These are phyloP conservation scores for Parathielavia hyrcaniae DNA, from an alignment of 495 filamentous ascomycete species.

Conservation along the genomic window DNA sequence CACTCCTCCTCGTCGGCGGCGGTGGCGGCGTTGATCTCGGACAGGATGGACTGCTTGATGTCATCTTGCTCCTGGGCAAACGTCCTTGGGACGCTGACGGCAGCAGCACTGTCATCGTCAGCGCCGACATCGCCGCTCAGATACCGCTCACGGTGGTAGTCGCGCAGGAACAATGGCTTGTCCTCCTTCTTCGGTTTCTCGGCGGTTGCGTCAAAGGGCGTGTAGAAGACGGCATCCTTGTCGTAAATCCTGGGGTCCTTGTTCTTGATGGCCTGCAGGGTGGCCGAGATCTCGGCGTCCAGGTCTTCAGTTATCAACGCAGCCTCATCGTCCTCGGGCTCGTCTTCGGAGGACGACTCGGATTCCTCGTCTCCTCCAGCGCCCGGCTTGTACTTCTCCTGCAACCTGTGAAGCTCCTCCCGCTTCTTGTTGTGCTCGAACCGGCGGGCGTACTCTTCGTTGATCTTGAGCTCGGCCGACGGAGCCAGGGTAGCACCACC, in stretches of 20 bases:
- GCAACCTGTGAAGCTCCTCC: constrained; percentile 80
- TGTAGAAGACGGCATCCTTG: constrained; percentile 67
- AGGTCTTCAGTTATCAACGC: constrained; percentile 72
- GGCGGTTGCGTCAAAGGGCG: constrained; percentile 51
- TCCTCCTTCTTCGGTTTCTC: constrained; percentile 52
- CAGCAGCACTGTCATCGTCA: constrained; percentile 53
- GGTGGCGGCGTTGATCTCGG: constrained; percentile 66
- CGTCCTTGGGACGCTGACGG: constrained; percentile 52
- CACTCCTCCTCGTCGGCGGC: constrained; percentile 49
- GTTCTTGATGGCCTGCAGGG: constrained; percentile 73
- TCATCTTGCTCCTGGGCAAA: constrained; percentile 82
- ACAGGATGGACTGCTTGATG: constrained; percentile 66
- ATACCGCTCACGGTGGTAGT: constrained; percentile 86
- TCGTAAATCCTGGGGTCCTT: constrained; percentile 93
- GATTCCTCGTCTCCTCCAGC: constrained; percentile 46
- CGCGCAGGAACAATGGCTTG: constrained; percentile 77
- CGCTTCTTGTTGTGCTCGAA: constrained; percentile 97
- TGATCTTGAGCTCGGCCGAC: constrained; percentile 64
- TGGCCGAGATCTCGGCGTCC: constrained; percentile 79
- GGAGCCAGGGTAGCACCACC: constrained; percentile 51
- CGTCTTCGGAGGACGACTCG: constrained; percentile 57
- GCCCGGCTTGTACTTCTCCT: constrained; percentile 74
- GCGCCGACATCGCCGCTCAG: constrained; percentile 53
- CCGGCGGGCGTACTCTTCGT: constrained; percentile 78
- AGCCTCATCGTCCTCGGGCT: constrained; percentile 86